Evolutionary conservation across 1,284 basidiomycete species (phyloP), one percentile per base, ranked within the genome.

Genomic region (Leccinum angustisporum): DNA sequence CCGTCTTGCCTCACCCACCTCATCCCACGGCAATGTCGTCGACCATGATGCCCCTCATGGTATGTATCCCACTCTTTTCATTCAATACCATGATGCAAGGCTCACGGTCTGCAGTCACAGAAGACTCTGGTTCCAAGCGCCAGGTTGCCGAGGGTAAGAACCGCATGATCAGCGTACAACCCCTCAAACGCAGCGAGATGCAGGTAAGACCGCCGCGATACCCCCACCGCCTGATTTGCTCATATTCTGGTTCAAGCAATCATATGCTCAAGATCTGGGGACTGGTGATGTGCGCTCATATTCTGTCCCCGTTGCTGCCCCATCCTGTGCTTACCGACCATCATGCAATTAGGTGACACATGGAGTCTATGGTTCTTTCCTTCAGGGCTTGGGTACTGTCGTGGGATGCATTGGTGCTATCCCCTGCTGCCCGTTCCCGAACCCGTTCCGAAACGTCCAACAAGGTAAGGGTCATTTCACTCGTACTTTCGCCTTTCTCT

Each of bases 251-350:
- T 7, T 59, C 31, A 66, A 91, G 89, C 92, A 90, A 5, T 94
- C 91, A 0, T 96, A 97, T 74, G 87, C 94, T 2, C 93, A 97
- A 76, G 92, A 95, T 75, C 77, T 95, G 59, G 94, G 93, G 55
- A 82, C 86, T 16, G 78, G 79, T 25, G 86, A 88, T 72, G 81
- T 82, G 46, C 38, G 75, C 62, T 53, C 31, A 27, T 40, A 58
- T 56, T 46, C 38, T 56, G 25, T 21, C n/a, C 43, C 51, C 18
- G 21, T 52, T 21, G 31, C 30, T 46, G 10, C n/a, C 25, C 21
- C 54, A 3, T 59, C 13, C 1, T 7, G 21, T 62, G 56, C 61
- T 70, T 11, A 48, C 13, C 18, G 46, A 21, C 18, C 58, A 61
- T 60, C 14, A 52, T 57, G 5, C 30, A 46, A 53, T 21, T 57